phyloP scores from a whole-genome alignment of 1,284 basidiomycete genomes.

The Calocybe gambosa region DNA sequence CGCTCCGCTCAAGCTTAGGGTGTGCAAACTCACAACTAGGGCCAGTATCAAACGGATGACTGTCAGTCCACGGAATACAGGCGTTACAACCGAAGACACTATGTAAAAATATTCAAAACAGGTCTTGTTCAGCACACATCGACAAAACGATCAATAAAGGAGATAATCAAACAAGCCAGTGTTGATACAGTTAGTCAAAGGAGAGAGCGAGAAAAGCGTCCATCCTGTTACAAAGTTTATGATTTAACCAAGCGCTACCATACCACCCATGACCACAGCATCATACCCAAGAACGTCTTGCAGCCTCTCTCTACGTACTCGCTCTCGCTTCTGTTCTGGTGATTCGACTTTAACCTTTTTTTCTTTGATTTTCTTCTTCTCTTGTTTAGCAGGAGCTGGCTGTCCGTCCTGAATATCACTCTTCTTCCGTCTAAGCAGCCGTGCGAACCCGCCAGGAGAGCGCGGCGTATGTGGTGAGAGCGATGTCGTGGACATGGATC shows the following conservation, averaged over 20 bases:
- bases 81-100: too few species aligned
- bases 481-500: neutral
- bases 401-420: conserved; percentile 3
- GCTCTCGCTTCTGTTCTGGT: conserved; percentile 15
- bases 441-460: conserved; percentile 6
- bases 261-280: conserved; percentile 17
- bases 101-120: too few species aligned
- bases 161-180: too few species aligned
- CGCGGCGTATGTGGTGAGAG: conserved; percentile 3
- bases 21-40: too few species aligned
- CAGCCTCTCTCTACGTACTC: conserved; percentile 11
- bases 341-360: conserved; percentile 14
- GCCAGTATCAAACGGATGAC: too few species aligned
- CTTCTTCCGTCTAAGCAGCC: conserved; percentile 14
- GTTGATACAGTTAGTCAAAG: neutral
- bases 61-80: too few species aligned
- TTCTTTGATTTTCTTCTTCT: conserved; percentile 8
- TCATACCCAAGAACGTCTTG: conserved; percentile 11
- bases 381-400: neutral
- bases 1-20: too few species aligned
- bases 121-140: too few species aligned
- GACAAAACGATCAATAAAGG: too few species aligned
- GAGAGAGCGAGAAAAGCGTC: conserved; percentile 1
- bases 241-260: conserved; percentile 17
- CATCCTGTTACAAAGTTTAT: conserved; percentile 4